phyloP scores from a whole-genome alignment of 768 basidiomycete species.

The Tricholoma matsutake region DNA sequence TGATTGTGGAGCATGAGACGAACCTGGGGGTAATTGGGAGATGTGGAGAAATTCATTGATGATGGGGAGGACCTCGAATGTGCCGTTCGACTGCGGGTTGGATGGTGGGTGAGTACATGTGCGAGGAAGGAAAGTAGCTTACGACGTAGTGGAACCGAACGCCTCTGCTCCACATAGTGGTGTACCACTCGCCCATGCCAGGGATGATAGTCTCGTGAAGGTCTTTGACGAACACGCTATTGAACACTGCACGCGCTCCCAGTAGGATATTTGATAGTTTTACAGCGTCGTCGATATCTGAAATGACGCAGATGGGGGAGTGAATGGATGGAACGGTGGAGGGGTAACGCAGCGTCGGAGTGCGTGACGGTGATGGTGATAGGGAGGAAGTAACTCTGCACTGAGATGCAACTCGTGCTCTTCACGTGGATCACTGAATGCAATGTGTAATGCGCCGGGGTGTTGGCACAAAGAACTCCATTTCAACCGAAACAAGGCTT shows the following conservation, averaged over 20 bases:
- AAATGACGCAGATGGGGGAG: constrained; percentile 74
- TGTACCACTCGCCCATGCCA: constrained; percentile 82
- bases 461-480: constrained; percentile 72
- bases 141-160: constrained; percentile 89
- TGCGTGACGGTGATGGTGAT: neutral
- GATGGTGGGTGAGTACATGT: neutral
- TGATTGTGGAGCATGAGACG: neutral
- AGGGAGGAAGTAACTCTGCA: constrained; percentile 46
- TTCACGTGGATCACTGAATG: constrained; percentile 47
- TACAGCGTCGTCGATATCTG: constrained; percentile 93
- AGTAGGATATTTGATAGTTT: constrained; percentile 74
- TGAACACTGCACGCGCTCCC: constrained; percentile 81
- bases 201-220: constrained; percentile 74
- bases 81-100: constrained; percentile 67
- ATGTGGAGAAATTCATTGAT: constrained; percentile 72
- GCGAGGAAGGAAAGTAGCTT: constrained; percentile 27
- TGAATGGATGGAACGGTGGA: constrained; percentile 28
- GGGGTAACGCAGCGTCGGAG: neutral
- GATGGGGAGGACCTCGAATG: constrained; percentile 79
- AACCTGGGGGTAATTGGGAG: constrained; percentile 65
- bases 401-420: constrained; percentile 56
- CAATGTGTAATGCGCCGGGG: constrained; percentile 53
- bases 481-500: constrained; percentile 53
- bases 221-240: constrained; percentile 90
- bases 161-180: constrained; percentile 61